Evolutionary conservation across 306 rosid genomes (phyloP).

Genomic region (Alnus rubra): DNA sequence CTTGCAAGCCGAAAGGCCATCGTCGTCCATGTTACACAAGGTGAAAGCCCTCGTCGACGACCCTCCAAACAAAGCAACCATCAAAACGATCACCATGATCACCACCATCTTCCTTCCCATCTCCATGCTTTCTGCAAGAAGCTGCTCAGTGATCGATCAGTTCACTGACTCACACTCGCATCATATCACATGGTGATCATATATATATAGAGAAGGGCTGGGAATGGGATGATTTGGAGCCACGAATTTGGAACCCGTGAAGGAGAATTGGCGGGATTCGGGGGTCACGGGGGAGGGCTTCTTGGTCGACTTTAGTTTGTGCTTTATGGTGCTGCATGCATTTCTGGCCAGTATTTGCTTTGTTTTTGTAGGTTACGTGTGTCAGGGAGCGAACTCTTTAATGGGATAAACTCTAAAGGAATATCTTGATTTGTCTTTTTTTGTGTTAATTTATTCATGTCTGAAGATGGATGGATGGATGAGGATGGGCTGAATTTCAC

Average conservation of each 20-base stretch:
- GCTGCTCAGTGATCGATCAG: neutral
- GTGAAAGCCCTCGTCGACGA: conserved; percentile 17
- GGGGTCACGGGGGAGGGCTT: conserved; percentile 33
- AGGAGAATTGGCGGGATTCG: conserved; percentile 31
- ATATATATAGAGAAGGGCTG: conserved; percentile 3
- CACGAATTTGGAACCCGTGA: conserved; percentile 42
- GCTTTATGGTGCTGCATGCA: too few species aligned
- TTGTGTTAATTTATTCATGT: too few species aligned
- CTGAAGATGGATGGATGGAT: too few species aligned
- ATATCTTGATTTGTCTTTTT: too few species aligned
- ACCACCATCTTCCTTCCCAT: conserved; percentile 20
- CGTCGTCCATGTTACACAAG: conserved; percentile 34
- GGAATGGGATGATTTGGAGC: conserved; percentile 7
- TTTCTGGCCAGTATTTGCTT: neutral
- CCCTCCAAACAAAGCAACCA: conserved; percentile 15
- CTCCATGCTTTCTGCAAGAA: neutral
- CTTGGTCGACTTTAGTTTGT: too few species aligned
- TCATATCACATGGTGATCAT: neutral
- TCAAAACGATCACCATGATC: neutral
- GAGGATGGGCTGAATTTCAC: too few species aligned
- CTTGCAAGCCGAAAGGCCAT: conserved; percentile 36
- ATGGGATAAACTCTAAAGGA: too few species aligned
- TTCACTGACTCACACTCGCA: too few species aligned
- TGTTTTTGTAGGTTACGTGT: too few species aligned
- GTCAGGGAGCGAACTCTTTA: too few species aligned